Evolutionary conservation across 805 yeast species (phyloP), one percentile per base, ranked within the genome.

Genomic region (Candida pini): DNA sequence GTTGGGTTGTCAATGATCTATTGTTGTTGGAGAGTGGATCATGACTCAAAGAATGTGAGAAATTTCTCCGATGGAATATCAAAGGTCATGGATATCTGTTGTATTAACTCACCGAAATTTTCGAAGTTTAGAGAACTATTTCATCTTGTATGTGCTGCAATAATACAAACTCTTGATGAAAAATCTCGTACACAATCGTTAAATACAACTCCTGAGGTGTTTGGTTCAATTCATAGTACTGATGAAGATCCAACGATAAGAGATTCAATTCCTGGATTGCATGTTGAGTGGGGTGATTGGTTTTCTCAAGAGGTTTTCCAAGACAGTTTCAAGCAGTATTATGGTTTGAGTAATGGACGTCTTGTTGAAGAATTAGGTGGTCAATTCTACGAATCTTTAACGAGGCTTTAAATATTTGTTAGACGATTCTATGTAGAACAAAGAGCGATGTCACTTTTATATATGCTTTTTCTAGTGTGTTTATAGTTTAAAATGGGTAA

Each of bases 221-320:
- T 13, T 5, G 25, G 25, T 12, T 12, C n/a, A 13, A 22, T 13
- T 5, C 13, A 12, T 22, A 22, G n/a, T 7, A 22, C 25, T 12
- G n/a, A n/a, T n/a, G n/a, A n/a, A n/a, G n/a, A n/a, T n/a, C n/a
- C n/a, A n/a, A n/a, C n/a, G n/a, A n/a, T n/a, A n/a, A 12, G 25
- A 13, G 13, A 5, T 12, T 22, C 25, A 7, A 17, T 13, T 7
- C 24, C 24, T 6, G 35, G 30, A 2, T 20, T 38, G 2, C 43
- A 40, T 18, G 43, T 51, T 20, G 48, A 45, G 19, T 47, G 52
- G 52, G 41, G 44, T 28, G 49, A 51, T 19, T 51, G 48, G 47
- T 51, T 51, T 26, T 36, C 51, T 3, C 49, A 51, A 14, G 54
- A 47, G 18, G 44, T 47, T 5, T 51, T 49, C 30, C 42, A 45